Percentiles rank a stretch among this genome's conserved stretches.
These are phyloP conservation scores for Aspergillus aculeatinus DNA, from an alignment of 2,329 filamentous ascomycete genomes.

Conservation along the genomic window DNA sequence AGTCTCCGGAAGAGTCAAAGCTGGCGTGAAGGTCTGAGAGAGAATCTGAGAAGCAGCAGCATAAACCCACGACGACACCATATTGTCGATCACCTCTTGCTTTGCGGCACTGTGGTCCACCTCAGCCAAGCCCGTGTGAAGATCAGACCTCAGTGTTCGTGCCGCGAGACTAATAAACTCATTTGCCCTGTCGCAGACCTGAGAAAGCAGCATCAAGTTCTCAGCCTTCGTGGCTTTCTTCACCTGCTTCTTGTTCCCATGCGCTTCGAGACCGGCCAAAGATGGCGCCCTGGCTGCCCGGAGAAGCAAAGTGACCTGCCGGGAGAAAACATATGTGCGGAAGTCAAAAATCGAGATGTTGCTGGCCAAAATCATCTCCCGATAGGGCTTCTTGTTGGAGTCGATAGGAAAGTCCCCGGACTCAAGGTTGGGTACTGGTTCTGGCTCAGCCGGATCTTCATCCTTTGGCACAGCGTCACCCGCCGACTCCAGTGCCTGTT, in stretches of 20 bases:
- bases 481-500: slow-evolving; percentile 50
- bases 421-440: slow-evolving; percentile 28
- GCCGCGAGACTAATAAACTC: slow-evolving; percentile 82
- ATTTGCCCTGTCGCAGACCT: slow-evolving; percentile 78
- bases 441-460: slow-evolving; percentile 29
- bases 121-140: slow-evolving; percentile 61
- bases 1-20: slow-evolving; percentile 38
- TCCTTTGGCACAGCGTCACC: slow-evolving; percentile 27
- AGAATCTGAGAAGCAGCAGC: slow-evolving; percentile 46
- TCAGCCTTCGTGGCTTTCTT: slow-evolving; percentile 62
- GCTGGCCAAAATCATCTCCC: slow-evolving; percentile 88
- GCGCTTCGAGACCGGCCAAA: slow-evolving; percentile 31
- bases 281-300: slow-evolving; percentile 68
- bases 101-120: slow-evolving; percentile 35
- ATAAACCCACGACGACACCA: slow-evolving; percentile 50
- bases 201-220: slow-evolving; percentile 75
- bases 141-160: slow-evolving; percentile 74
- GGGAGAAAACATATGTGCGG: slow-evolving; percentile 85
- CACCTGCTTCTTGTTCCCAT: slow-evolving; percentile 43
- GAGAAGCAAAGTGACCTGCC: slow-evolving; percentile 79
- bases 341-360: slow-evolving; percentile 97
- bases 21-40: slow-evolving; percentile 39
- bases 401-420: slow-evolving; percentile 42
- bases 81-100: slow-evolving; percentile 43
- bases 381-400: slow-evolving; percentile 73